A percentile compares a stretch with the other conserved stretches of the same genome.
Evolutionary conservation across 139 green algal genomes (phyloP).

Genomic region (Asterochloris erici): DNA sequence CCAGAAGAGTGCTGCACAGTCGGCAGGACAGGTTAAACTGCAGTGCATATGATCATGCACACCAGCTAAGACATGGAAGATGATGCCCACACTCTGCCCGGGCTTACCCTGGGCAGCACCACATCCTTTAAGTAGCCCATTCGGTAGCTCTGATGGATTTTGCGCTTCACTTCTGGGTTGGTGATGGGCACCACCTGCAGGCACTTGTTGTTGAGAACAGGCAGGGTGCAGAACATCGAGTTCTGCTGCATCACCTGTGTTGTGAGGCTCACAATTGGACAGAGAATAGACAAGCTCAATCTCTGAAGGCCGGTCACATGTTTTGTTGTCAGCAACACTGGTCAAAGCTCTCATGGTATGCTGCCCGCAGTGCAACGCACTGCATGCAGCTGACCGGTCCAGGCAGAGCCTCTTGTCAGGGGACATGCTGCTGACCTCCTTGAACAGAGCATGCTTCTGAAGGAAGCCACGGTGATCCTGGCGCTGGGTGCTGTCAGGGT

Average conservation of each 20-base stretch:
- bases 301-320: too few species aligned
- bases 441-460: conserved; percentile 39
- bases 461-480: conserved; percentile 84
- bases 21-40: conserved; percentile 54
- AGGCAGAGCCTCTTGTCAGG: neutral
- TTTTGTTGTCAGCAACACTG: too few species aligned
- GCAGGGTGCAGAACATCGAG: too few species aligned
- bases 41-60: conserved; percentile 68
- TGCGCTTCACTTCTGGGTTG: conserved; percentile 59
- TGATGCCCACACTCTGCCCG: conserved; percentile 88
- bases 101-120: conserved; percentile 87
- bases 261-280: too few species aligned
- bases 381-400: conserved; percentile 38
- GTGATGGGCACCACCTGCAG: conserved; percentile 83
- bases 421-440: conserved; percentile 2
- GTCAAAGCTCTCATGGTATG: too few species aligned
- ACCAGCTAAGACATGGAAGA: conserved; percentile 84
- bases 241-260: too few species aligned
- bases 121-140: conserved; percentile 94
- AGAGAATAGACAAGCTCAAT: too few species aligned
- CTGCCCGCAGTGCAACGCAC: too few species aligned
- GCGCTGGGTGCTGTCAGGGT: conserved; percentile 63
- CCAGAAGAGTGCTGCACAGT: too few species aligned
- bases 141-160: conserved; percentile 96
- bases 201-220: too few species aligned